These are phyloP conservation scores for Liquidambar formosana DNA, from an alignment of 164 flowering plant species.

Conservation along the genomic window DNA sequence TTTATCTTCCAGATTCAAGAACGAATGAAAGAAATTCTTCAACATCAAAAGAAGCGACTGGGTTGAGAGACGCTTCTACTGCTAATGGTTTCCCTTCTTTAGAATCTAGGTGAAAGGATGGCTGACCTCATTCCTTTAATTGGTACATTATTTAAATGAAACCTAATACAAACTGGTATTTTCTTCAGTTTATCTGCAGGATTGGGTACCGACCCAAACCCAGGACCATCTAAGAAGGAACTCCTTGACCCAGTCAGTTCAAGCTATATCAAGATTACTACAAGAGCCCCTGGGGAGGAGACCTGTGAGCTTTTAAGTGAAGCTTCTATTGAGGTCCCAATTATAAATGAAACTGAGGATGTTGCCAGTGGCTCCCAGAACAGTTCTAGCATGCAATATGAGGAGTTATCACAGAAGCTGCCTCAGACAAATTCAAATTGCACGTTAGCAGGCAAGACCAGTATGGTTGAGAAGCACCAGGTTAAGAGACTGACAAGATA, in stretches of 20 bases:
- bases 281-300: constrained; percentile 19
- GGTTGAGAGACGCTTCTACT: constrained; percentile 9
- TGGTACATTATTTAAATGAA: background rate
- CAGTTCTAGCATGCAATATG: constrained; percentile 24
- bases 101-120: constrained; percentile 28
- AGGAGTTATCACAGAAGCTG: constrained; percentile 9
- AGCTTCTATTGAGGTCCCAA: constrained; percentile 42
- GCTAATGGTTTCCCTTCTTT: constrained; percentile 37
- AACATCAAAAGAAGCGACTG: constrained; percentile 17
- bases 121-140: background rate
- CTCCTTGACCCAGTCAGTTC: constrained; percentile 13
- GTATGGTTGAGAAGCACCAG: constrained; percentile 19
- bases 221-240: constrained; percentile 16
- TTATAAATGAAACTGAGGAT: constrained; percentile 22
- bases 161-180: background rate
- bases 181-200: constrained; percentile 27
- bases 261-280: constrained; percentile 4
- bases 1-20: constrained; percentile 24
- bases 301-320: constrained; percentile 39
- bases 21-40: constrained; percentile 13
- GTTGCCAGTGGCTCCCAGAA: constrained; percentile 30
- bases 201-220: constrained; percentile 16
- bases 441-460: background rate
- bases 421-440: constrained; percentile 13
- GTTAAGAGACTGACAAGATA: constrained; percentile 24